A percentile compares a stretch with the other conserved stretches of the same genome.
Evolutionary conservation across 179 eudicot species (phyloP).

Genomic region (Corrigiola litoralis): DNA sequence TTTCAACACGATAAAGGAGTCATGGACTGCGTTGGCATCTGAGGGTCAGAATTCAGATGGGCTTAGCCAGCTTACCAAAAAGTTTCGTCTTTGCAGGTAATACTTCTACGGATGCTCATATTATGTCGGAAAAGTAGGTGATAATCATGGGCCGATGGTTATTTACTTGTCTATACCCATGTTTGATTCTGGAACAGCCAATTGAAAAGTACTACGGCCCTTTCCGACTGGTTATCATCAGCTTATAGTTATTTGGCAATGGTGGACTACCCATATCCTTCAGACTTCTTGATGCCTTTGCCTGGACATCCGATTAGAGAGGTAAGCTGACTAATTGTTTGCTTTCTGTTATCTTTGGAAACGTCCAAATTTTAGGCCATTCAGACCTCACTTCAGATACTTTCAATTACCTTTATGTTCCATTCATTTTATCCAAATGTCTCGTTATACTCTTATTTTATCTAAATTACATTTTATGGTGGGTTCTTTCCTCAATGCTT

Average conservation of each 20-base stretch:
- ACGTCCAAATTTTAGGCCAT: background rate
- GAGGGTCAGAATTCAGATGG: conserved; percentile 53
- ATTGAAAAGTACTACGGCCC: conserved; percentile 43
- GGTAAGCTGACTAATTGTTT: no score
- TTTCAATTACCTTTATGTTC: background rate
- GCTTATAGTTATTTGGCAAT: conserved; percentile 90
- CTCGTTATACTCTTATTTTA: no score
- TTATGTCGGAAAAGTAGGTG: background rate
- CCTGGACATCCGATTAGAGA: conserved; percentile 89
- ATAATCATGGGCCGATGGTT: background rate
- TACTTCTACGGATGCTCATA: background rate
- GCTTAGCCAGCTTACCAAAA: conserved; percentile 50
- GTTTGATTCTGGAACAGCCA: conserved; percentile 41
- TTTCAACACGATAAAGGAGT: conserved; percentile 76
- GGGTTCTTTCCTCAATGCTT: no score
- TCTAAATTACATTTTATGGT: no score
- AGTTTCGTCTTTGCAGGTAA: conserved; percentile 69
- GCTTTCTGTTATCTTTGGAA: background rate
- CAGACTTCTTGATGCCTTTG: conserved; percentile 75
- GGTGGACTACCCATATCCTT: conserved; percentile 83
- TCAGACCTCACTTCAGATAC: background rate
- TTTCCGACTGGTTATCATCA: conserved; percentile 67
- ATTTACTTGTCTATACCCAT: background rate
- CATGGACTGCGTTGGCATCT: conserved; percentile 57
- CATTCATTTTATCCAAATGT: no score